A percentile compares a stretch with the other conserved stretches of the same genome.
phyloP scores from a whole-genome alignment of 192 early-diverging fungal species.

The Coemansia sp. region DNA sequence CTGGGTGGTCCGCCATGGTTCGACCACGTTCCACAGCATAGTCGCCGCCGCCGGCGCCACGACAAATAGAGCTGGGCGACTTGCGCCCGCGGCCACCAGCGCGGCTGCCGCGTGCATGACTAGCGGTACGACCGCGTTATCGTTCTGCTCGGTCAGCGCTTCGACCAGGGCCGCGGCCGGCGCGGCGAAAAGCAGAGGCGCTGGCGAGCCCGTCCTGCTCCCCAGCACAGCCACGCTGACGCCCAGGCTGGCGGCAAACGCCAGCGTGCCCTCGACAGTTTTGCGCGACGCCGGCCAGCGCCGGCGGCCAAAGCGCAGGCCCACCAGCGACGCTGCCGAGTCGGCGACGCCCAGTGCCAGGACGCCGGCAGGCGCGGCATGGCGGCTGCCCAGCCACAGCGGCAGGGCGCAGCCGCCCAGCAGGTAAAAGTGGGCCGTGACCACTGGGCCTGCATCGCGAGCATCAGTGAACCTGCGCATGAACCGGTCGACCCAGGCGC shows the following conservation, averaged over 20 bases:
- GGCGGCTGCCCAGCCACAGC: slow-evolving; percentile 75
- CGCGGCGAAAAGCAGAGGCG: background rate
- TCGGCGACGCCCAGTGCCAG: slow-evolving; percentile 88
- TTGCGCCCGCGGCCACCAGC: too few relatives aligned
- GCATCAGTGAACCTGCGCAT: slow-evolving; percentile 76
- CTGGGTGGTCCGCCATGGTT: too few relatives aligned
- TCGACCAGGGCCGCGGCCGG: slow-evolving; percentile 57
- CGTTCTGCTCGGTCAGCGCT: slow-evolving; percentile 88
- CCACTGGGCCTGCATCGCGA: slow-evolving; percentile 74
- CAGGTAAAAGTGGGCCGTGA: slow-evolving; percentile 86
- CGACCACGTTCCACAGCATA: too few relatives aligned
- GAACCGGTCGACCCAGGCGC: slow-evolving; percentile 61
- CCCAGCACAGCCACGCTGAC: slow-evolving; percentile 12
- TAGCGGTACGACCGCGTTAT: slow-evolving; percentile 87
- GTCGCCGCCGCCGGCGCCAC: too few relatives aligned
- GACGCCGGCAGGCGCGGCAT: slow-evolving; percentile 76
- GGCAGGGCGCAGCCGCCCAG: slow-evolving; percentile 85
- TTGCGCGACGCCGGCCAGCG: slow-evolving; percentile 74
- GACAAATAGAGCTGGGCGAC: too few relatives aligned
- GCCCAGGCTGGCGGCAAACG: slow-evolving; percentile 1
- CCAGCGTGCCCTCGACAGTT: slow-evolving; percentile 71
- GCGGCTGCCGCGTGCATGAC: slow-evolving; percentile 52
- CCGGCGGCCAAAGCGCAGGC: slow-evolving; percentile 62
- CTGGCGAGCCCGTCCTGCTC: slow-evolving; percentile 7
- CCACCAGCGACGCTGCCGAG: slow-evolving; percentile 79